Conservation (phyloP, 257 asterid genomes). For the Haberlea rhodopensis region DNA sequence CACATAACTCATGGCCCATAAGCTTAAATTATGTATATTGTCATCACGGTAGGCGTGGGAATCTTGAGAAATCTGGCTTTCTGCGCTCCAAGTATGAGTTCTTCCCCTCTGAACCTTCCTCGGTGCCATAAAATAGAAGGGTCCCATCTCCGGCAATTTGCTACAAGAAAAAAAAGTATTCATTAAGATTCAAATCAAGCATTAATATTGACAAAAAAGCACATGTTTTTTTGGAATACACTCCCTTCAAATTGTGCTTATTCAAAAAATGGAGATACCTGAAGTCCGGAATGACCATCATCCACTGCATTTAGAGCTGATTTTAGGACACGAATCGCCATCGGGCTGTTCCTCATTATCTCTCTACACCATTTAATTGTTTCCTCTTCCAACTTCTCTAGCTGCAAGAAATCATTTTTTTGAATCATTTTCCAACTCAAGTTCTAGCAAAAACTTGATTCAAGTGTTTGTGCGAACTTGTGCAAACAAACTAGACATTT, state of each 20-base stretch:
- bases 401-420: conserved; percentile 26
- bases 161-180: conserved; percentile 23
- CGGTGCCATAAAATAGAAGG: conserved; percentile 81
- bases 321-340: conserved; percentile 73
- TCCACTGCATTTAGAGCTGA: conserved; percentile 93
- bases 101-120: conserved; percentile 50
- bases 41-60: not conserved
- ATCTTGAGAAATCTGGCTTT: conserved; percentile 1
- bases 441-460: too few species aligned
- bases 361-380: conserved; percentile 47
- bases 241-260: too few species aligned
- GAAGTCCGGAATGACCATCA: conserved; percentile 95
- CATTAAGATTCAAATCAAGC: too few species aligned
- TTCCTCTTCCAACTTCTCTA: conserved; percentile 62
- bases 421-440: too few species aligned
- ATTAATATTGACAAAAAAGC: too few species aligned
- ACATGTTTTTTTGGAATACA: too few species aligned
- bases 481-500: too few species aligned
- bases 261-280: conserved; percentile 40
- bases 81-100: not conserved
- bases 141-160: conserved; percentile 93
- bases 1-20: too few species aligned
- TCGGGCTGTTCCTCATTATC: conserved; percentile 86
- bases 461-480: too few species aligned
- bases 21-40: not conserved